phyloP scores from a whole-genome alignment of 345 rosid species.

The Linum usitatissimum region DNA sequence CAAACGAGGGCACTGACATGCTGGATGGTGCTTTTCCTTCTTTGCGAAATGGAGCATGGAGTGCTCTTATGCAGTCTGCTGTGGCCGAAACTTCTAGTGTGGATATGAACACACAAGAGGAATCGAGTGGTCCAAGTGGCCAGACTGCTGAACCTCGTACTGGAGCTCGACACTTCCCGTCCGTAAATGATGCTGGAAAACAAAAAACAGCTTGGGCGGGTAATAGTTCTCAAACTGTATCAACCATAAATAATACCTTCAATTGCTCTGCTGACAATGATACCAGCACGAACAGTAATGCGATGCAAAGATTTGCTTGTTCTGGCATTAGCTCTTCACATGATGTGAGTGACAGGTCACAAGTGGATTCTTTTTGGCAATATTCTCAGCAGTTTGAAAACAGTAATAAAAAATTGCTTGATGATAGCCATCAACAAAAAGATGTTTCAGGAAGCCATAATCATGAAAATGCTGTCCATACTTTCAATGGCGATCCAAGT shows the following conservation, averaged over 20 bases:
- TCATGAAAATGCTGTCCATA: conserved; percentile 28
- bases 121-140: conserved; percentile 38
- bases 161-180: conserved; percentile 19
- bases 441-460: conserved; percentile 31
- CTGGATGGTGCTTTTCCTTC: conserved; percentile 52
- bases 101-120: conserved; percentile 45
- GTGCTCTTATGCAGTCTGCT: conserved; percentile 99
- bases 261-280: conserved; percentile 17
- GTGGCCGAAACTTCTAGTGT: conserved; percentile 73
- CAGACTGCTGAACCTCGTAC: conserved; percentile 24
- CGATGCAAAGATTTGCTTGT: conserved; percentile 22
- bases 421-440: conserved; percentile 31
- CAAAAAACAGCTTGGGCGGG: conserved; percentile 30
- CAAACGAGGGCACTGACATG: conserved; percentile 34
- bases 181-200: conserved; percentile 23
- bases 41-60: conserved; percentile 91
- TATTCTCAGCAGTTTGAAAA: conserved; percentile 24
- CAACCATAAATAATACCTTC: conserved; percentile 19
- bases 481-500: conserved; percentile 28
- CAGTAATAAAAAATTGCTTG: conserved; percentile 34
- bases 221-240: conserved; percentile 20
- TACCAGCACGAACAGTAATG: conserved; percentile 16
- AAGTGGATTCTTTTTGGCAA: conserved; percentile 31
- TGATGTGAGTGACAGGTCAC: conserved; percentile 33
- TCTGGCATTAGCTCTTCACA: conserved; percentile 23